Evolutionary conservation across 805 yeast species (phyloP).

Genomic region (Spencermartinsiella europaea): DNA sequence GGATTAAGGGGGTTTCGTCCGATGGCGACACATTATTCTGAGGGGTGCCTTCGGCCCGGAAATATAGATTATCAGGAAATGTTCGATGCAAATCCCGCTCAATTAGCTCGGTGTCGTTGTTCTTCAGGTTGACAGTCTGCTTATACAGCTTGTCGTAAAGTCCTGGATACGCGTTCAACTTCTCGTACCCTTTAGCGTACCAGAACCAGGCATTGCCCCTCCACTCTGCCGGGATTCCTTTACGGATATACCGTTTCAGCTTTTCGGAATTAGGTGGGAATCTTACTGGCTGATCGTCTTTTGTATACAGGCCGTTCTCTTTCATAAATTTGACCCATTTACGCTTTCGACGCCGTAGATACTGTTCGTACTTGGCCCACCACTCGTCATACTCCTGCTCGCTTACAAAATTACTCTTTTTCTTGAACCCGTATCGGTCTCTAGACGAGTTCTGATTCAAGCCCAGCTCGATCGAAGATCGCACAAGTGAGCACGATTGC

Average conservation of each 20-base stretch:
- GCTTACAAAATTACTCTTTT: slow-evolving; percentile 50
- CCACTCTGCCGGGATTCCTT: slow-evolving; percentile 97
- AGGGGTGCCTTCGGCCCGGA: slow-evolving; percentile 40
- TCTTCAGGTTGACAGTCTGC: slow-evolving; percentile 49
- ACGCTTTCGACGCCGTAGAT: slow-evolving; percentile 56
- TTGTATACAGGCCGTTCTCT: slow-evolving; percentile 55
- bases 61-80: slow-evolving; percentile 87
- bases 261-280: slow-evolving; percentile 31
- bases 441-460: neutral
- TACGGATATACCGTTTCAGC: slow-evolving; percentile 71
- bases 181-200: slow-evolving; percentile 81
- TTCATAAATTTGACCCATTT: slow-evolving; percentile 72
- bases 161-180: slow-evolving; percentile 62
- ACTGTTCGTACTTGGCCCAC: slow-evolving; percentile 65
- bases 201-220: slow-evolving; percentile 96
- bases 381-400: slow-evolving; percentile 61
- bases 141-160: slow-evolving; percentile 64
- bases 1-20: slow-evolving; percentile 60
- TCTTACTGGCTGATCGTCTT: slow-evolving; percentile 37
- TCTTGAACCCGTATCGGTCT: slow-evolving; percentile 87
- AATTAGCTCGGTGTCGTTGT: slow-evolving; percentile 82
- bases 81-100: slow-evolving; percentile 93
- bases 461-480: slow-evolving; percentile 16
- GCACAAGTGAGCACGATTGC: slow-evolving; percentile 12
- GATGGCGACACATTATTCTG: slow-evolving; percentile 10